Percentiles rank a stretch among this genome's conserved stretches.
phyloP scores from a whole-genome alignment of 306 rosid species.

The Rosa persica region DNA sequence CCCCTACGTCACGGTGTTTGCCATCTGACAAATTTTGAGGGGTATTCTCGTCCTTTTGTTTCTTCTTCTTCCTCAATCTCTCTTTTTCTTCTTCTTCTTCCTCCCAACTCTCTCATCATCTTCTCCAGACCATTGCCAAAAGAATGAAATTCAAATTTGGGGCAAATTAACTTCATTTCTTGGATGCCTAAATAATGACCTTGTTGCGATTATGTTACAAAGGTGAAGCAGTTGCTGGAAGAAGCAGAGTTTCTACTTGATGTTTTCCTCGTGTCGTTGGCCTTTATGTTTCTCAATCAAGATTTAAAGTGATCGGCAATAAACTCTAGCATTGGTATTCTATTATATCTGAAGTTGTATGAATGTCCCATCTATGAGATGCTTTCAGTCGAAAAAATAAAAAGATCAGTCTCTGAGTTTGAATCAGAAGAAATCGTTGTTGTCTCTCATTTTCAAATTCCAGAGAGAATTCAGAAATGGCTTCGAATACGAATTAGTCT shows the following conservation, averaged over 20 bases:
- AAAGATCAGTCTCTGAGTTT: neutral
- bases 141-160: no score
- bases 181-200: no score
- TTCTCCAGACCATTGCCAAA: no score
- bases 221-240: constrained; percentile 91
- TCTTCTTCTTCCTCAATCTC: no score
- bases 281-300: constrained; percentile 17
- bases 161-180: no score
- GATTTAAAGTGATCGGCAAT: constrained; percentile 28
- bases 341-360: constrained; percentile 18
- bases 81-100: no score
- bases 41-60: no score
- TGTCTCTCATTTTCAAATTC: constrained; percentile 3
- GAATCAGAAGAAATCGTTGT: constrained; percentile 13
- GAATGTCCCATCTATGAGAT: constrained; percentile 22
- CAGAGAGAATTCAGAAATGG: constrained; percentile 34
- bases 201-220: constrained; percentile 62
- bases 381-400: neutral
- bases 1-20: no score
- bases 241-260: constrained; percentile 52
- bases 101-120: no score
- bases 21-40: no score
- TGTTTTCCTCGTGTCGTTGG: constrained; percentile 14
- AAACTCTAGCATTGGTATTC: constrained; percentile 33
- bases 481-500: constrained; percentile 46